These are phyloP conservation scores for Castanea crenata DNA, from an alignment of 306 rosid species.

Conservation along the genomic window DNA sequence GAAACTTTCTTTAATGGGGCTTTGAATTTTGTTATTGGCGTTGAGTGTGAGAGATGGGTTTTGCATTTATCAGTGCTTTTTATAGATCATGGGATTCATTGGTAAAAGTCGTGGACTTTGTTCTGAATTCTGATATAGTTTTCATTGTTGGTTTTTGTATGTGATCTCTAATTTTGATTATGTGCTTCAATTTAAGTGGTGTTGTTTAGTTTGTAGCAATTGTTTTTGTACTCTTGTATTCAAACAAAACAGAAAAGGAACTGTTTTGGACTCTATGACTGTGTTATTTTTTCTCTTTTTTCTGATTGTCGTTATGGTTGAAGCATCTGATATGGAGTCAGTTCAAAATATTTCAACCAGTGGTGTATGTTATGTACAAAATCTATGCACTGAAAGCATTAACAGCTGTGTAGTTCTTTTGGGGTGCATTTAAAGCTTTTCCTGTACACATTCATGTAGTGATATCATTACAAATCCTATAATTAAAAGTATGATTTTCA, in stretches of 20 bases:
- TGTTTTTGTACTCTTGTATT: slow-evolving; percentile 2
- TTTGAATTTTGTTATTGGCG: slow-evolving; percentile 14
- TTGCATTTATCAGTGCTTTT: background rate
- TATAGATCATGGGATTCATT: background rate
- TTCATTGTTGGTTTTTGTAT: slow-evolving; percentile 2
- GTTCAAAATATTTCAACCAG: background rate
- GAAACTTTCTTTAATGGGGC: slow-evolving; percentile 7
- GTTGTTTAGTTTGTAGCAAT: background rate
- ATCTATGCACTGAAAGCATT: background rate
- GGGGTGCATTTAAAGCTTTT: background rate
- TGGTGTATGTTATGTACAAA: background rate
- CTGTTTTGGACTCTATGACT: slow-evolving; percentile 1
- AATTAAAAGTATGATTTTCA: background rate
- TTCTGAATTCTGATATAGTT: too few species aligned
- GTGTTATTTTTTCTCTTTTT: background rate
- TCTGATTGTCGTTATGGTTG: background rate
- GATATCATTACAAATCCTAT: background rate
- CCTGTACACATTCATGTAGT: background rate
- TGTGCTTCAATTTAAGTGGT: slow-evolving; percentile 9
- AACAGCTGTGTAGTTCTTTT: background rate
- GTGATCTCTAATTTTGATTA: slow-evolving; percentile 12
- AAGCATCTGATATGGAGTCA: background rate
- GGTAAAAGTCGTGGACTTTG: background rate
- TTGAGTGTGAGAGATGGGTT: slow-evolving; percentile 5
- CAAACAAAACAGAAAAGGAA: background rate